Conservation (phyloP, 352 stramenopile genomes). For the Saprolegnia diclina region DNA sequence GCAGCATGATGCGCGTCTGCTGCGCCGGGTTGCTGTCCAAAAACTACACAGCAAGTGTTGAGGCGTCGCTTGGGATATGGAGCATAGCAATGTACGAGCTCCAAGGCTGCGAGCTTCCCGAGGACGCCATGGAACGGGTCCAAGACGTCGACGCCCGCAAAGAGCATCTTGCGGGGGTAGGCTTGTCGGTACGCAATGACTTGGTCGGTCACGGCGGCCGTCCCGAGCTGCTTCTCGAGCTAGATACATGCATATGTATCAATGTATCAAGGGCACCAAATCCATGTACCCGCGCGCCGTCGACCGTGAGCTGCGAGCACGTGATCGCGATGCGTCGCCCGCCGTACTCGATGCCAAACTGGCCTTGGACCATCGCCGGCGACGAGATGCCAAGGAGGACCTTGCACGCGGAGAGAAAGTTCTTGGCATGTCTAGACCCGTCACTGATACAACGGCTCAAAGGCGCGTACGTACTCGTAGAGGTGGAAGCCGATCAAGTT, state of each 20-base stretch:
- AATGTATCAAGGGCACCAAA: background rate
- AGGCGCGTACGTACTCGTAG: constrained; percentile 69
- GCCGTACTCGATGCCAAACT: constrained; percentile 92
- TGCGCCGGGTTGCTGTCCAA: background rate
- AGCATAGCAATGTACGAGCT: background rate
- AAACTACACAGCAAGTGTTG: background rate
- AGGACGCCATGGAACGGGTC: constrained; percentile 4
- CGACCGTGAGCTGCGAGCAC: constrained; percentile 90
- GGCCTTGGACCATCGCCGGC: constrained; percentile 85
- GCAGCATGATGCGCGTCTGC: background rate
- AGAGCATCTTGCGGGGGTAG: background rate
- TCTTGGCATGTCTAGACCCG: constrained; percentile 58
- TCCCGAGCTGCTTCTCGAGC: constrained; percentile 16
- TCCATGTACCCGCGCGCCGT: constrained; percentile 36
- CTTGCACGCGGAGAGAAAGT: constrained; percentile 89
- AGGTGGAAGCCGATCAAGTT: constrained; percentile 92
- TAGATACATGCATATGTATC: background rate
- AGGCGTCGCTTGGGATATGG: too few species aligned
- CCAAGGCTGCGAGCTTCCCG: background rate
- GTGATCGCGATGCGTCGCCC: constrained; percentile 92
- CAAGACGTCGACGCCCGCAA: constrained; percentile 9
- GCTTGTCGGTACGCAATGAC: constrained; percentile 1
- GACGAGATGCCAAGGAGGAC: constrained; percentile 93
- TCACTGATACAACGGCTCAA: constrained; percentile 6
- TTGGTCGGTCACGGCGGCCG: background rate